Evolutionary conservation across 352 stramenopile genomes (phyloP).

Genomic region (Lagenidium sp.): DNA sequence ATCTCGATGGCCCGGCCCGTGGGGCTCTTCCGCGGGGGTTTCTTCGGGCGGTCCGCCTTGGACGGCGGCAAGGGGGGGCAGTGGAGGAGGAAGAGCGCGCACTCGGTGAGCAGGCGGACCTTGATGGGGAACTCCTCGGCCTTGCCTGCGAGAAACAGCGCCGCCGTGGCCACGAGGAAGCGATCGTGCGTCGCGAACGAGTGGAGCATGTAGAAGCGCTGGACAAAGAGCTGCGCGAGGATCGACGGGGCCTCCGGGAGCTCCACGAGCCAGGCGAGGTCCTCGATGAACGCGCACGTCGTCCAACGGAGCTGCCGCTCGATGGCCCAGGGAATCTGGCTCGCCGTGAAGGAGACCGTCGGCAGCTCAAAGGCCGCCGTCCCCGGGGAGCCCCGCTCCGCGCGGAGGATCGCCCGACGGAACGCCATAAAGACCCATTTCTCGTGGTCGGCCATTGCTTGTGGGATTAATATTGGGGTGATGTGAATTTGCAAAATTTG

Average conservation of each 20-base stretch:
- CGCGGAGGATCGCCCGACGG: conserved; percentile 5
- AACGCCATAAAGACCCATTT: conserved; percentile 7
- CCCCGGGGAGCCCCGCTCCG: neutral
- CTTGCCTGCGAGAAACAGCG: conserved; percentile 72
- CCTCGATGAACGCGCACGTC: conserved; percentile 58
- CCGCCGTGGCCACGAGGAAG: conserved; percentile 64
- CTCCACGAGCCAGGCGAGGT: conserved; percentile 49
- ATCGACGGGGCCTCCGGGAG: conserved; percentile 48
- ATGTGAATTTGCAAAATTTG: conserved; percentile 1
- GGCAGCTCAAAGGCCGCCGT: conserved; percentile 19
- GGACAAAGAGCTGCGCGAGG: conserved; percentile 55
- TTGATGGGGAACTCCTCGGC: conserved; percentile 74
- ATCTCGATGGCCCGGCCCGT: conserved; percentile 36
- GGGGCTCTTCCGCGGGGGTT: conserved; percentile 13
- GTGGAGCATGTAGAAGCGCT: conserved; percentile 76
- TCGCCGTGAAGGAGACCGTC: conserved; percentile 37
- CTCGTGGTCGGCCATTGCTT: conserved; percentile 3
- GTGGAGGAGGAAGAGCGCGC: conserved; percentile 46
- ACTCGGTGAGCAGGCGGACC: conserved; percentile 68
- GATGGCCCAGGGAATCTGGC: conserved; percentile 34
- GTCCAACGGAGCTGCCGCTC: conserved; percentile 56
- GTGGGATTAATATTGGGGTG: neutral
- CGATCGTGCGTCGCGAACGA: conserved; percentile 71
- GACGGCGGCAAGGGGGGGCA: conserved; percentile 3
- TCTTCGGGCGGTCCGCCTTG: conserved; percentile 15